phyloP scores from a whole-genome alignment of 345 rosid species.

The Ailanthus altissimus region DNA sequence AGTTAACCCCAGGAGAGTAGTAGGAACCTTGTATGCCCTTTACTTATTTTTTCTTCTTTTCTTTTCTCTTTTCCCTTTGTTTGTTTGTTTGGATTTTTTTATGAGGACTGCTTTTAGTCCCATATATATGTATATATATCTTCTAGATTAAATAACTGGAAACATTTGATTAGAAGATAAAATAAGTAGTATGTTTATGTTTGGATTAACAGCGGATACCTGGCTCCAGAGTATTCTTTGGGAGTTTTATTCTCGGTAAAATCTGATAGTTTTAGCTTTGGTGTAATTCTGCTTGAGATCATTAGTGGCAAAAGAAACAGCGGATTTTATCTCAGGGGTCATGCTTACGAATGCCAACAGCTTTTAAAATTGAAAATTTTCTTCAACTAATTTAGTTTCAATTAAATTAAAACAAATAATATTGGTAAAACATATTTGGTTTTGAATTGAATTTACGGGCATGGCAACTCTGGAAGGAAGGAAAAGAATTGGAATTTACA shows the following conservation, averaged over 20 bases:
- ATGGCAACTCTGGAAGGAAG: conserved; percentile 51
- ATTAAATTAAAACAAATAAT: background rate
- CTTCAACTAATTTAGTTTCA: background rate
- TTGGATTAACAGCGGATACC: conserved; percentile 38
- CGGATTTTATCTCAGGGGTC: conserved; percentile 24
- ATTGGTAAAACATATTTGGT: background rate
- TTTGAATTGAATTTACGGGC: conserved; percentile 29
- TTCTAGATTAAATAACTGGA: too few species aligned
- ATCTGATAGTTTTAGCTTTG: conserved; percentile 50
- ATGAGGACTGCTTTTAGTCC: background rate
- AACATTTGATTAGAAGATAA: background rate
- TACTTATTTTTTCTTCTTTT: background rate
- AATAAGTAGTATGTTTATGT: background rate
- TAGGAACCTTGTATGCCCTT: conserved; percentile 38
- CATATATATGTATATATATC: background rate
- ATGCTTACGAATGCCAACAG: conserved; percentile 15
- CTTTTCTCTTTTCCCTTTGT: background rate
- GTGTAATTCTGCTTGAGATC: conserved; percentile 49
- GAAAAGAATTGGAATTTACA: conserved; percentile 39
- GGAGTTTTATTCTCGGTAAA: conserved; percentile 42
- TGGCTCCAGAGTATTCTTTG: conserved; percentile 51
- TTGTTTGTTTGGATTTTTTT: too few species aligned
- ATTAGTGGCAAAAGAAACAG: conserved; percentile 37
- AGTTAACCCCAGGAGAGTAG: conserved; percentile 32
- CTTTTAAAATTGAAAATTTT: background rate